These are phyloP conservation scores for Citrus reticulata DNA, from an alignment of 345 rosid species.

Conservation along the genomic window DNA sequence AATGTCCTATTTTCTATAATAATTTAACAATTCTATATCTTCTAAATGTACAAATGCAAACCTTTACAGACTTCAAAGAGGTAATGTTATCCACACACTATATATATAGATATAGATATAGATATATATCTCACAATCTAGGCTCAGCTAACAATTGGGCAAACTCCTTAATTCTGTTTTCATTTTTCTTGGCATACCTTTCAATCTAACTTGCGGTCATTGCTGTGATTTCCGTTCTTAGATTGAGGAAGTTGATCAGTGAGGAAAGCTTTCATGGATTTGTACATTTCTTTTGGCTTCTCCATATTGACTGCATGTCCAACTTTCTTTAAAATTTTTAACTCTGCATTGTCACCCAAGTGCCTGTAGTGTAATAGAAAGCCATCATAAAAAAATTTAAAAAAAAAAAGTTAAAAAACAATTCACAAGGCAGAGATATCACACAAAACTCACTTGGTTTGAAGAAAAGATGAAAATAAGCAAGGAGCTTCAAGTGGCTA, in stretches of 20 bases:
- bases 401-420: background rate
- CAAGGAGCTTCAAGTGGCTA: background rate
- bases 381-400: too few relatives aligned
- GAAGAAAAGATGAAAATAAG: background rate
- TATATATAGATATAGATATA: too few relatives aligned
- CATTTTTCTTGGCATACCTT: background rate
- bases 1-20: background rate
- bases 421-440: background rate
- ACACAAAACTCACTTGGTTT: background rate
- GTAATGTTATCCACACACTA: background rate
- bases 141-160: background rate
- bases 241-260: slow-evolving; percentile 29
- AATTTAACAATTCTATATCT: background rate
- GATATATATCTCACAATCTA: background rate
- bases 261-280: slow-evolving; percentile 66
- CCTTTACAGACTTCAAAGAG: slow-evolving; percentile 1
- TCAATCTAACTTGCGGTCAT: slow-evolving; percentile 32
- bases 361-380: slow-evolving; percentile 37
- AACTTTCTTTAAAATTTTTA: slow-evolving; percentile 60
- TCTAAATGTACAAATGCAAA: background rate
- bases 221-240: slow-evolving; percentile 24
- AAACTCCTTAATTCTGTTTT: background rate
- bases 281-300: slow-evolving; percentile 60
- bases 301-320: slow-evolving; percentile 81
- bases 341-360: slow-evolving; percentile 51